Evolutionary conservation across 305 asterid genomes (phyloP), one percentile per base, ranked within the genome.

Genomic region (Fraxinus floribunda): DNA sequence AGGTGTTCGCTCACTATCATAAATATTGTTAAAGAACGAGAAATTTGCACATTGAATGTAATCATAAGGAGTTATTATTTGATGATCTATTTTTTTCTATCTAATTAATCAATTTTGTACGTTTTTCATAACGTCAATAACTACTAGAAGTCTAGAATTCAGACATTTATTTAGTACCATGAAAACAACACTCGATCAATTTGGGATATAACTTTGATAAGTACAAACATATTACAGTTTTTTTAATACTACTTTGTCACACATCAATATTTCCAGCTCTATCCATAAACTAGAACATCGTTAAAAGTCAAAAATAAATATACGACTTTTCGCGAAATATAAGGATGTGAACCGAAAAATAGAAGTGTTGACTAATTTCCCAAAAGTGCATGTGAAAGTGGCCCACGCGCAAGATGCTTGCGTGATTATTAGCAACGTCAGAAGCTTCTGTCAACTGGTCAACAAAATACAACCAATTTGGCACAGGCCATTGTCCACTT

Each of bases 361-460:
- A 57, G 29, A 34, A 7, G 29, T 2, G 68, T 57, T 57, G 68
- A 57, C 16, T 0, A 52, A 29, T 46, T 49, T 62, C 13, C 34
- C 15, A 49, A 6, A 7, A 29, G 30, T 30, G 9, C 30, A 18
- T 79, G 76, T 16, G 73, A 55, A 60, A 78, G 70, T 32, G 5
- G 68, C 66, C 38, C 22, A 62, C 60, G 81, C 81, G 38, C 8
- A n/a, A 64, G 16, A 52, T 3, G 44, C 2, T 16, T 52, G 9
- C 16, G 44, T 29, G 78, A 71, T 26, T 30, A 26, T 75, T 6
- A 46, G 34, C 5, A 1, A 52, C 64, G 79, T 77, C 77, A 0
- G 83, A 64, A 78, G 68, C 49, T 81, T 78, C 55, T 13, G 39
- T 79, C 77, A 20, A 46, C 35, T 81, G 87, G 87, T 85, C 87